Percentiles rank a stretch among this genome's conserved stretches.
These are phyloP conservation scores for Cryptococcus sp. DNA, from an alignment of 1,284 basidiomycete species.

Conservation along the genomic window DNA sequence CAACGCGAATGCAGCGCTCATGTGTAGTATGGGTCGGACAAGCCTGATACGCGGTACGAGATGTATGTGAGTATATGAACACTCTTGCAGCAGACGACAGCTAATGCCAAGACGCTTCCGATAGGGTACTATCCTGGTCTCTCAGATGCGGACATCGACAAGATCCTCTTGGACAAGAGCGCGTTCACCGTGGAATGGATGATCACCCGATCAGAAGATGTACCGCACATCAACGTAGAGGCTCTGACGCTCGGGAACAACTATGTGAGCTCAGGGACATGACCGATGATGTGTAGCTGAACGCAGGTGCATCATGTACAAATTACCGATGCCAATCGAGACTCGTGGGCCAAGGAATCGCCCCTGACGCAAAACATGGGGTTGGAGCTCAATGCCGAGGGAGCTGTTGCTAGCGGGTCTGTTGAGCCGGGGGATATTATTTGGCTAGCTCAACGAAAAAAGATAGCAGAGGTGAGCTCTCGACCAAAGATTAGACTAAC, in stretches of 20 bases:
- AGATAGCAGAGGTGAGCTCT: constrained; percentile 49
- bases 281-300: neutral
- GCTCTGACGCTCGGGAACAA: constrained; percentile 27
- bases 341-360: constrained; percentile 37
- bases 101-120: constrained; percentile 41
- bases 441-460: constrained; percentile 52
- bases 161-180: constrained; percentile 41
- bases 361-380: constrained; percentile 35
- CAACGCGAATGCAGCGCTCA: too few species aligned
- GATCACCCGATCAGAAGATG: constrained; percentile 37
- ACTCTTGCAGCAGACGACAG: too few species aligned
- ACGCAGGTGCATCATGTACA: constrained; percentile 26
- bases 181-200: constrained; percentile 45
- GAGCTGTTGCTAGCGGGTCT: constrained; percentile 32
- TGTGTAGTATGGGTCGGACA: constrained; percentile 81
- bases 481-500: too few species aligned
- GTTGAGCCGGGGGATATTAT: constrained; percentile 50
- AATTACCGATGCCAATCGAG: constrained; percentile 37
- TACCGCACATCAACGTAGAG: constrained; percentile 27
- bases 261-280: constrained; percentile 24
- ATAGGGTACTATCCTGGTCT: constrained; percentile 46
- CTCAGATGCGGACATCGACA: constrained; percentile 41
- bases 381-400: constrained; percentile 19
- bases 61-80: constrained; percentile 72
- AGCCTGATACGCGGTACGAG: constrained; percentile 84